Percentiles rank a stretch among this genome's conserved stretches.
Conservation (phyloP, 352 stramenopile species). For the Thalassiosira ordinaria region DNA sequence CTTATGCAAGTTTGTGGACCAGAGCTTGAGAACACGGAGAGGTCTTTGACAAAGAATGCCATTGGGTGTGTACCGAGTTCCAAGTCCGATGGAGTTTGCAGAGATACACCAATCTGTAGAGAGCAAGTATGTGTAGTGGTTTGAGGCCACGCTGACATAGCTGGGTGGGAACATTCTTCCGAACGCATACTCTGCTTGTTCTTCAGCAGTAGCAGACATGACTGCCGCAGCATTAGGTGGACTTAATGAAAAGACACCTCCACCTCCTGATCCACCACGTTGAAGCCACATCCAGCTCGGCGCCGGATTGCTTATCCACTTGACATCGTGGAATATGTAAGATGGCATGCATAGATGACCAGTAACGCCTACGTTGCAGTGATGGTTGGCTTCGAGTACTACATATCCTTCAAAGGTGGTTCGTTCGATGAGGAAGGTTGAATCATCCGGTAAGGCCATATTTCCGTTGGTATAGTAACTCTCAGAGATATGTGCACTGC, state of each 20-base stretch:
- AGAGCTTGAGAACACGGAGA: conserved; percentile 67
- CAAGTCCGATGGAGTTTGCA: no score
- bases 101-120: no score
- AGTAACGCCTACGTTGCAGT: conserved; percentile 71
- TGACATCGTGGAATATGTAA: conserved; percentile 71
- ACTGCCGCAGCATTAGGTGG: conserved; percentile 50
- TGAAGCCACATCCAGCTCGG: conserved; percentile 66
- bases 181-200: no score
- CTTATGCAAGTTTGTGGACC: no score
- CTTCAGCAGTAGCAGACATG: no score
- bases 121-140: no score
- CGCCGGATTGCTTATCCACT: conserved; percentile 52
- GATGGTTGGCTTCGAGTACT: conserved; percentile 68
- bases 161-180: no score
- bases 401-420: conserved; percentile 56
- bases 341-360: conserved; percentile 64
- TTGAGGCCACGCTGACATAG: no score
- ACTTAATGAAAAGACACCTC: conserved; percentile 64
- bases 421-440: conserved; percentile 72
- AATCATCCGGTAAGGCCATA: conserved; percentile 70
- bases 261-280: conserved; percentile 20
- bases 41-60: conserved; percentile 67
- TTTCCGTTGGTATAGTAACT: conserved; percentile 35
- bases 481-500: conserved; percentile 56
- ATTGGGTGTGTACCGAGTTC: no score